Percentiles rank a stretch among this genome's conserved stretches.
These are phyloP conservation scores for Ceratonia siliqua DNA, from an alignment of 306 rosid genomes.

Conservation along the genomic window DNA sequence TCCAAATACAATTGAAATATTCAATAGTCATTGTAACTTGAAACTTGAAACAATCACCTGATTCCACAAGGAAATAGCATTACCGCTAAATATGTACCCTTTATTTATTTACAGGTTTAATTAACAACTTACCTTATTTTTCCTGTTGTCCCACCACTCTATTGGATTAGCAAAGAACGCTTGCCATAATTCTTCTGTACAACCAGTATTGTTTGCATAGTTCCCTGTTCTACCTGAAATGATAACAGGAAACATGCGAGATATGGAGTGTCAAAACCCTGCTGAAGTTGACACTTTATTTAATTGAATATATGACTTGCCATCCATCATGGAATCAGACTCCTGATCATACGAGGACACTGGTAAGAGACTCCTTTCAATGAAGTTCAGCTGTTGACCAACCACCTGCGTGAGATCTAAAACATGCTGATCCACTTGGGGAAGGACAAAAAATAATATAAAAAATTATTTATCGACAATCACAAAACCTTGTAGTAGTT, in stretches of 20 bases:
- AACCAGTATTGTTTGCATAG: constrained; percentile 47
- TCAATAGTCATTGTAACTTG: background rate
- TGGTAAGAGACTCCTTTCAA: constrained; percentile 53
- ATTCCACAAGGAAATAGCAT: constrained; percentile 20
- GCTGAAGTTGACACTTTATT: constrained; percentile 4
- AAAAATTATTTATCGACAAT: background rate
- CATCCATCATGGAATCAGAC: constrained; percentile 42
- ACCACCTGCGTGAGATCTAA: constrained; percentile 58
- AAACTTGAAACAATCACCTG: constrained; percentile 1
- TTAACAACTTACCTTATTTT: constrained; percentile 36
- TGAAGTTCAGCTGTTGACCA: constrained; percentile 80
- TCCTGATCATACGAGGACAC: constrained; percentile 47
- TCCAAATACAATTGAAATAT: constrained; percentile 4
- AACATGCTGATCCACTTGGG: constrained; percentile 17
- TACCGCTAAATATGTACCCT: background rate
- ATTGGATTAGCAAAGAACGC: constrained; percentile 55
- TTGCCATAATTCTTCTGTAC: constrained; percentile 80
- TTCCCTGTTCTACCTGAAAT: constrained; percentile 57
- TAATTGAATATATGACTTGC: constrained; percentile 32
- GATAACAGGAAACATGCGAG: background rate
- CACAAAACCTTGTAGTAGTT: constrained; percentile 79
- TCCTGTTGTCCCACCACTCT: constrained; percentile 63
- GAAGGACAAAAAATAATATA: background rate
- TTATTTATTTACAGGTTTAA: background rate
- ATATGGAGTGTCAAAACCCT: constrained; percentile 6